A percentile compares a stretch with the other conserved stretches of the same genome.
Evolutionary conservation across 108 stramenopile species (phyloP).

Genomic region (Aurantiochytrium sp.): DNA sequence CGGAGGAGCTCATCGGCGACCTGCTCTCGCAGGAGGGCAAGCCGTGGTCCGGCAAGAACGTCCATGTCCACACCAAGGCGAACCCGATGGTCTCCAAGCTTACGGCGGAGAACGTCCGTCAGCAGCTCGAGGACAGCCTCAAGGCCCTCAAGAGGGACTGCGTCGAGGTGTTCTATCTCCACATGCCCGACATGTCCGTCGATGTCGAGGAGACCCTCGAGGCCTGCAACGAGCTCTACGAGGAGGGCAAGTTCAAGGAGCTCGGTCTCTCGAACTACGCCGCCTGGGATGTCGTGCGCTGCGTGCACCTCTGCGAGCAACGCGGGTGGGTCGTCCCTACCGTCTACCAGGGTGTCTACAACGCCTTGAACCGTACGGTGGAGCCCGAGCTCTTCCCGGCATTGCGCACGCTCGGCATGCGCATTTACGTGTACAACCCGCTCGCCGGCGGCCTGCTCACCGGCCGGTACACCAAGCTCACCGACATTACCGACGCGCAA

Average conservation of each 20-base stretch:
- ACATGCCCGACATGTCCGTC: constrained; percentile 38
- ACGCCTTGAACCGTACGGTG: constrained; percentile 79
- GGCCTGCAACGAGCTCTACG: constrained; percentile 40
- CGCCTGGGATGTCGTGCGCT: constrained; percentile 38
- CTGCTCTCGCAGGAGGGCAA: not conserved
- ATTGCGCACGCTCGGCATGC: constrained; percentile 62
- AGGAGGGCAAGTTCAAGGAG: constrained; percentile 41
- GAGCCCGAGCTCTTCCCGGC: constrained; percentile 76
- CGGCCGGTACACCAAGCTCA: constrained; percentile 56
- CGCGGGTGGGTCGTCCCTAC: constrained; percentile 68
- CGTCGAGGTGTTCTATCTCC: constrained; percentile 41
- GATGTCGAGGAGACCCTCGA: constrained; percentile 40
- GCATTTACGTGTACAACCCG: constrained; percentile 88
- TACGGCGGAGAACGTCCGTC: not conserved
- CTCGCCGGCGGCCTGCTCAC: constrained; percentile 81
- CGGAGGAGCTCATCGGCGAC: not conserved
- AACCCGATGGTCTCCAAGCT: not conserved
- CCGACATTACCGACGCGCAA: not conserved
- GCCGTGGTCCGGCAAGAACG: not conserved
- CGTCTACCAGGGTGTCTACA: constrained; percentile 89
- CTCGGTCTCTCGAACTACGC: constrained; percentile 47
- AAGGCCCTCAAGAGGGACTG: not conserved
- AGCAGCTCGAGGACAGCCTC: constrained; percentile 33
- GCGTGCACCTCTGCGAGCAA: constrained; percentile 53
- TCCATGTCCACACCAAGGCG: not conserved